Conservation (phyloP, 148 eudicot genomes). For the Chenopodium quinoa region DNA sequence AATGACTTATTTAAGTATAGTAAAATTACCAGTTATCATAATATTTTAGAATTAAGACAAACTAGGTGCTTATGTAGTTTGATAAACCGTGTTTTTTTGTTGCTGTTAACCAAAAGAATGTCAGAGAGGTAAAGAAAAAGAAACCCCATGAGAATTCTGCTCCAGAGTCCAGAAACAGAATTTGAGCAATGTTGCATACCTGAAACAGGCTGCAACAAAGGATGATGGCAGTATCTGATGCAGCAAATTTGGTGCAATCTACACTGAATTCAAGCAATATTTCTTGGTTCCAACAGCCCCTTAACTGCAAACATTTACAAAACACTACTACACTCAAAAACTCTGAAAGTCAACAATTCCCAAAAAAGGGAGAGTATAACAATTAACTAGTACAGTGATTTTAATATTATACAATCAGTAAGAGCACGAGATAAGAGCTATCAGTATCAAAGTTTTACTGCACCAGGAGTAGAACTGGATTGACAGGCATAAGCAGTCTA, state of each 20-base stretch:
- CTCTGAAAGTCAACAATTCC: neutral
- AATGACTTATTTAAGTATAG: neutral
- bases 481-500: neutral
- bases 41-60: neutral
- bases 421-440: neutral
- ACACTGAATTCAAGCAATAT: neutral
- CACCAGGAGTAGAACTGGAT: neutral
- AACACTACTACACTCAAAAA: neutral
- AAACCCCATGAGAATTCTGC: neutral
- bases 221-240: neutral
- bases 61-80: neutral
- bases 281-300: neutral
- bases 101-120: neutral
- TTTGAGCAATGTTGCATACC: conserved; percentile 10
- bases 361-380: neutral
- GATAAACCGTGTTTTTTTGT: neutral
- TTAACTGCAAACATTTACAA: conserved; percentile 2
- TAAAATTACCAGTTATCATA: neutral
- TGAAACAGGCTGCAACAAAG: conserved; percentile 1
- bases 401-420: neutral
- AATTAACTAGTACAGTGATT: neutral
- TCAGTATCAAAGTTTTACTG: neutral
- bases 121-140: neutral
- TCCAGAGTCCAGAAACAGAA: neutral
- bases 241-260: neutral